phyloP scores from a whole-genome alignment of 805 yeast genomes.

The fission yeast (Schizosaccharomyces pombe) region DNA sequence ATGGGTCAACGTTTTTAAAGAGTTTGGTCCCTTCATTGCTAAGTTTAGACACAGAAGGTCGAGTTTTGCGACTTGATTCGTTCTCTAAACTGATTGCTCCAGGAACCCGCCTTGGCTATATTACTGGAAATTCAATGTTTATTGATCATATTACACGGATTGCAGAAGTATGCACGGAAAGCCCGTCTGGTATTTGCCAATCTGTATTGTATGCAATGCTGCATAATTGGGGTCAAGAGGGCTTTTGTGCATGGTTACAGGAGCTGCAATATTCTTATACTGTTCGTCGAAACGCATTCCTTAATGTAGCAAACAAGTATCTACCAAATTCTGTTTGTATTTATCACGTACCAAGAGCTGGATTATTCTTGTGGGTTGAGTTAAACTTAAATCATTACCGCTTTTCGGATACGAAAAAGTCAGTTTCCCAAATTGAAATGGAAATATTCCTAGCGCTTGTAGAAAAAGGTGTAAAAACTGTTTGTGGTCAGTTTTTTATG shows the following conservation, averaged over 20 bases:
- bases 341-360: slow-evolving; percentile 25
- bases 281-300: slow-evolving; percentile 64
- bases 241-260: slow-evolving; percentile 53
- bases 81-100: slow-evolving; percentile 85
- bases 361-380: slow-evolving; percentile 29
- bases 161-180: slow-evolving; percentile 63
- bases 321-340: slow-evolving; percentile 23
- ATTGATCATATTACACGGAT: slow-evolving; percentile 44
- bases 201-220: slow-evolving; percentile 47
- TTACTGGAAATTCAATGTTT: slow-evolving; percentile 43
- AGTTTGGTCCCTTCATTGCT: slow-evolving; percentile 12
- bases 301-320: slow-evolving; percentile 43
- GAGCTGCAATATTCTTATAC: slow-evolving; percentile 55
- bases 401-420: background rate
- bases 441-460: background rate
- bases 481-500: background rate
- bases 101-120: slow-evolving; percentile 75
- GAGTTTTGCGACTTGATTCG: slow-evolving; percentile 74
- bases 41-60: slow-evolving; percentile 63
- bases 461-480: background rate
- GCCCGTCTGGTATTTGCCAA: slow-evolving; percentile 62
- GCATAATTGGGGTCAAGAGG: background rate
- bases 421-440: background rate
- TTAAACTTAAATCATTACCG: slow-evolving; percentile 22
- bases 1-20: background rate